These are phyloP conservation scores for Neltuma alba DNA, from an alignment of 306 rosid genomes.

Conservation along the genomic window DNA sequence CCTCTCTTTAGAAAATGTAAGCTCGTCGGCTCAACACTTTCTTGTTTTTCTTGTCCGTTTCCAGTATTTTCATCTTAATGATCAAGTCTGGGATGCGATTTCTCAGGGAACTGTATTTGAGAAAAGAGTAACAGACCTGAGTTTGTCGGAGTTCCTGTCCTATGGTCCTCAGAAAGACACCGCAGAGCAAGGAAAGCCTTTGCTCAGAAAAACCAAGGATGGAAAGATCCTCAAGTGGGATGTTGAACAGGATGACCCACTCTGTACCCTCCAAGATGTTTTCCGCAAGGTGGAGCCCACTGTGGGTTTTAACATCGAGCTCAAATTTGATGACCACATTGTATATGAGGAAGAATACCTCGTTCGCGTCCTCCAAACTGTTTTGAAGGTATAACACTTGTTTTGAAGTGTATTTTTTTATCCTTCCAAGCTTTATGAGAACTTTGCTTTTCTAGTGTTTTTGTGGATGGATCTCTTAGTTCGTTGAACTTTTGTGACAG, in stretches of 20 bases:
- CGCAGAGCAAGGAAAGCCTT: conserved; percentile 51
- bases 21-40: background rate
- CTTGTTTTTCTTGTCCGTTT: too few relatives aligned
- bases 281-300: conserved; percentile 54
- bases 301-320: conserved; percentile 72
- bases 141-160: conserved; percentile 58
- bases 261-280: conserved; percentile 75
- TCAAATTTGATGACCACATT: conserved; percentile 74
- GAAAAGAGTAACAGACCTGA: conserved; percentile 60
- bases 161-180: conserved; percentile 69
- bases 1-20: conserved; percentile 56
- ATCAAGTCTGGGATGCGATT: background rate
- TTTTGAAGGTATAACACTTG: conserved; percentile 49
- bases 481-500: conserved; percentile 40
- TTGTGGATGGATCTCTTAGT: background rate
- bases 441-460: background rate
- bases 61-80: background rate
- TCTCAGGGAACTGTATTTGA: conserved; percentile 62
- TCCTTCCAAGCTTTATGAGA: background rate
- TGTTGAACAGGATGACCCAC: conserved; percentile 69
- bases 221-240: conserved; percentile 59
- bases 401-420: background rate
- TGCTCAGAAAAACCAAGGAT: conserved; percentile 62
- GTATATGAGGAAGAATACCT: conserved; percentile 57
- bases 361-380: conserved; percentile 49